Percentiles rank a stretch among this genome's conserved stretches.
phyloP scores from a whole-genome alignment of 495 filamentous ascomycete species.

The Neurospora sp. region DNA sequence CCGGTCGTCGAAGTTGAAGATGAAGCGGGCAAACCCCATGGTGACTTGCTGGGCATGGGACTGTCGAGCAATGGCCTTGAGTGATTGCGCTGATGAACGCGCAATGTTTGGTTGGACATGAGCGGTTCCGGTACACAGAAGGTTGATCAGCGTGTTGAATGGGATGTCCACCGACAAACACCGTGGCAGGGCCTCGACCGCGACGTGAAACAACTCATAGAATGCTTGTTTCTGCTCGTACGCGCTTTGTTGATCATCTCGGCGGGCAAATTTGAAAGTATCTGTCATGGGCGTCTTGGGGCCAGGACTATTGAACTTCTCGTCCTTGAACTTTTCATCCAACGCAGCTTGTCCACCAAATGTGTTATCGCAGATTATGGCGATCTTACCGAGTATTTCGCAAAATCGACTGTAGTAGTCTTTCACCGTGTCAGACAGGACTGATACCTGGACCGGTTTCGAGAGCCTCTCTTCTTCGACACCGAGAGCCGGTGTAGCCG shows the following conservation, averaged over 20 bases:
- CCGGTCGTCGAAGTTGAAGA: constrained; percentile 94
- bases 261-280: constrained; percentile 75
- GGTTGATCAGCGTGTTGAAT: constrained; percentile 88
- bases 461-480: constrained; percentile 50
- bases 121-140: constrained; percentile 92
- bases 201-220: constrained; percentile 90
- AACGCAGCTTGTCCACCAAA: constrained; percentile 93
- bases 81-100: constrained; percentile 76
- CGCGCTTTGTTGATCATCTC: constrained; percentile 65
- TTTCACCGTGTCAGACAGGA: constrained; percentile 63
- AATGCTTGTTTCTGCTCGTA: constrained; percentile 87
- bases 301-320: constrained; percentile 75
- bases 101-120: constrained; percentile 92
- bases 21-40: constrained; percentile 91
- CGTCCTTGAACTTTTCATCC: constrained; percentile 75
- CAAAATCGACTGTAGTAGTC: constrained; percentile 86
- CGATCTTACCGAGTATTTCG: constrained; percentile 91
- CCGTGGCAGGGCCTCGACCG: constrained; percentile 86
- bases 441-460: constrained; percentile 61
- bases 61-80: constrained; percentile 91
- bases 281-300: constrained; percentile 92
- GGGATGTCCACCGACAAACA: constrained; percentile 85
- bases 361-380: constrained; percentile 87
- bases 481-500: constrained; percentile 18
- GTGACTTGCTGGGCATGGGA: constrained; percentile 92